These are phyloP conservation scores for Dendrothele bispora DNA, from an alignment of 768 basidiomycete genomes.

Conservation along the genomic window DNA sequence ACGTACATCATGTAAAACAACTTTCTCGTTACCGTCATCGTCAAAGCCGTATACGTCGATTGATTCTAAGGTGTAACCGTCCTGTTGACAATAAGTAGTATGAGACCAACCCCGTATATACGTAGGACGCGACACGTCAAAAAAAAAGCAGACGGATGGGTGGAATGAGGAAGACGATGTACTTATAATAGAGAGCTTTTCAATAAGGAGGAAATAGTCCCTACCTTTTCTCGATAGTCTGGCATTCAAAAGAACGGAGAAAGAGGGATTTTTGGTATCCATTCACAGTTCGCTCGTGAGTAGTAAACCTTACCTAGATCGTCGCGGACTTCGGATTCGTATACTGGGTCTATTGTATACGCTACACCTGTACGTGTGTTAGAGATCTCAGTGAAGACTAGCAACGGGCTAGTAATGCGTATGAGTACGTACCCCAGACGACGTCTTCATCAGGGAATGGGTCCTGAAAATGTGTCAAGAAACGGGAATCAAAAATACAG, in stretches of 20 bases:
- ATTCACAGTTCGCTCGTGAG: not conserved
- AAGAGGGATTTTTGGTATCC: not conserved
- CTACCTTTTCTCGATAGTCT: constrained; percentile 88
- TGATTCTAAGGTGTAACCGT: constrained; percentile 86
- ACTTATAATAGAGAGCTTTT: not conserved
- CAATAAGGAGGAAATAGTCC: constrained; percentile 1
- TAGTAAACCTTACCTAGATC: constrained; percentile 66
- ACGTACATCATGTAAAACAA: constrained; percentile 57
- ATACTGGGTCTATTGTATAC: constrained; percentile 81
- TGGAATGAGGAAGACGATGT: not conserved
- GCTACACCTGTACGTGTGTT: too few species aligned
- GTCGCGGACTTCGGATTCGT: constrained; percentile 74
- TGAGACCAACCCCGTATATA: too few species aligned
- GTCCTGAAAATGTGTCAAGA: constrained; percentile 46
- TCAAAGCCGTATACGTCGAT: constrained; percentile 70
- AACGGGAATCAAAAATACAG: too few species aligned
- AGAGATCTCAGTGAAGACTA: too few species aligned
- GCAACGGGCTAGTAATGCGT: too few species aligned
- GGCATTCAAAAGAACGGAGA: too few species aligned
- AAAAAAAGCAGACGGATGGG: too few species aligned
- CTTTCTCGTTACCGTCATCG: constrained; percentile 46
- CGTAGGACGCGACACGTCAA: too few species aligned
- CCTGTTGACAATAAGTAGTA: too few species aligned
- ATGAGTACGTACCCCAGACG: constrained; percentile 71
- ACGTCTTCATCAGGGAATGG: constrained; percentile 69